These are phyloP conservation scores for Sphenostylis stenocarpa DNA, from an alignment of 306 rosid genomes.

Conservation along the genomic window DNA sequence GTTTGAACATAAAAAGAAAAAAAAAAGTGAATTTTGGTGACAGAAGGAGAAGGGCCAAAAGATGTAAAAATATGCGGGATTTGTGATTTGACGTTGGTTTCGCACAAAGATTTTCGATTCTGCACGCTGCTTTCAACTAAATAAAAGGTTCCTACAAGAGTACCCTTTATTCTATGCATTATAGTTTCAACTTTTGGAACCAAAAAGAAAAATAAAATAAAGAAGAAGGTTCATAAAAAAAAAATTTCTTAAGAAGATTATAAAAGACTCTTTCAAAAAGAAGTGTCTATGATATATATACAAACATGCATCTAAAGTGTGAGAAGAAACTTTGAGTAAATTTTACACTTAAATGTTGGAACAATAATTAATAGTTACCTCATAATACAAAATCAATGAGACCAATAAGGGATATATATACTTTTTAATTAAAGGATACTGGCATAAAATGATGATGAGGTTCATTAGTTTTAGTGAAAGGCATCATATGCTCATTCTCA, in stretches of 20 bases:
- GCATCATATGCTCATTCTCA: too few relatives aligned
- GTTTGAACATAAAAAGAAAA: background rate
- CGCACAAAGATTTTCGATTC: background rate
- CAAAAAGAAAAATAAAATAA: background rate
- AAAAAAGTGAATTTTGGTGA: background rate
- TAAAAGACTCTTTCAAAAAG: background rate
- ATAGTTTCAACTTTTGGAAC: background rate
- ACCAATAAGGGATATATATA: background rate
- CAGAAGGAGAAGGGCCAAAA: background rate
- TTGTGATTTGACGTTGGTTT: background rate
- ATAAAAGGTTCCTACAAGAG: background rate
- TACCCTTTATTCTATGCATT: background rate
- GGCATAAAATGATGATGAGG: background rate
- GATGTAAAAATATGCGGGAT: background rate
- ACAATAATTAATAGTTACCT: background rate
- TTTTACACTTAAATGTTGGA: background rate
- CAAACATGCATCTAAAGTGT: background rate
- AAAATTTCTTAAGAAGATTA: background rate
- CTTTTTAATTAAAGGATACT: background rate
- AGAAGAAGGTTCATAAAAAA: background rate
- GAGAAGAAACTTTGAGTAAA: background rate
- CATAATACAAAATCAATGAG: background rate
- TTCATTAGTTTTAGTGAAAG: background rate
- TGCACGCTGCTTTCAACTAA: too few relatives aligned
- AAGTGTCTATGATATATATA: background rate